Evolutionary conservation across 2,329 filamentous ascomycete species (phyloP), one percentile per base, ranked within the genome.

Genomic region (Colletotrichum sublineola): DNA sequence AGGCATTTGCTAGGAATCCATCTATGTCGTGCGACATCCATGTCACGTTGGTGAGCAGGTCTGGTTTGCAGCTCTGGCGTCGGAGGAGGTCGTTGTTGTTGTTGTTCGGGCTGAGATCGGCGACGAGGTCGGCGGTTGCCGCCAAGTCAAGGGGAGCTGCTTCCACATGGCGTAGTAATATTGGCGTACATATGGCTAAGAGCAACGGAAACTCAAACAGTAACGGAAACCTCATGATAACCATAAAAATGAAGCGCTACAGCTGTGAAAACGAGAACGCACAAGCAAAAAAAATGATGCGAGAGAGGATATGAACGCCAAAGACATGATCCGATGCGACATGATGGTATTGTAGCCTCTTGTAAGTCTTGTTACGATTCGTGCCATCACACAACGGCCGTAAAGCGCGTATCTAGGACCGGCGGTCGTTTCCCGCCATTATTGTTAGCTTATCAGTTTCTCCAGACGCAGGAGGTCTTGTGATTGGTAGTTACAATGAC

Each of bases 1-100:
- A 56, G 1, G 33, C 67, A 8, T 64, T 52, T 0, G 40, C 67
- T 7, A 68, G 33, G 20, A 68, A 64, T 11, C 6, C 36, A 24
- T 68, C 67, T 0, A 68, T 15, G 3, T 48, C 52, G 4, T 58
- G n/a, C 29, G 33, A 24, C 14, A 64, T 24, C 67, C 67, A 68
- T 33, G 67, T 68, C 8, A 40, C 7, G 33, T 48, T 64, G n/a
- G 50, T 50, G 11, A 68, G 50, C 5, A 7, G 24, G 24, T 24
- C 24, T 24, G 24, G 24, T 24, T 24, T 24, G 24, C 24, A 24
- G 24, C 24, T 24, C 24, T 24, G 24, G 24, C 24, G 24, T 24
- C 24, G 24, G 24, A 24, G 24, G 24, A 24, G 24, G 24, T 24
- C 24, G 24, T 24, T 24, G 24, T 24, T 24, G 24, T 24, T 24